Evolutionary conservation across 2,329 filamentous ascomycete species (phyloP), one percentile per base, ranked within the genome.

Genomic region (Fusarium sulawesiense): DNA sequence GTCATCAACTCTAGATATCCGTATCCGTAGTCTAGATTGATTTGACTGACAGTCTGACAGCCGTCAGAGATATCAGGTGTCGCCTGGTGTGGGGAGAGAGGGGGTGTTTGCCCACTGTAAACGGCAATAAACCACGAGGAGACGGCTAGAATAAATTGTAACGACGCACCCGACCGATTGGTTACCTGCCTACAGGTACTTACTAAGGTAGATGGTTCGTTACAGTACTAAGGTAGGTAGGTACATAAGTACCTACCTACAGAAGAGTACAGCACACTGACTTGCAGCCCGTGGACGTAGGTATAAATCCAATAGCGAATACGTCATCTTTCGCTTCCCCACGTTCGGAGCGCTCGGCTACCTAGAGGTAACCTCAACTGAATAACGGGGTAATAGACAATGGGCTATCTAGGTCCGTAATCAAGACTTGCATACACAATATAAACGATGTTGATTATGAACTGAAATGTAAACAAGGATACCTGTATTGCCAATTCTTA

Each of bases 101-200:
- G 20, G 54, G 45, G 16, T 47, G 50, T 37, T 42, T 46, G 27
- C 21, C 23, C 21, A 21, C 67, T 44, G 23, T 44, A 70, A 70
- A 37, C 37, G 46, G 67, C 21, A 68, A 71, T 44, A 47, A 67
- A 37, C 40, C 67, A 70, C 67, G 54, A 68, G 63, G 54, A 68
- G 63, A 66, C 53, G 48, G 32, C 21, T 21, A 29, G 27, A 29
- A 29, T 29, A 57, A 53, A 44, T 41, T n/a, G 66, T 57, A 66
- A 66, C 40, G 44, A 53, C 47, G 29, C 47, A 69, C 44, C 54
- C 47, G 41, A 30, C 27, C 32, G 10, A 34, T 34, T n/a, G 32
- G 23, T 29, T 29, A 46, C 34, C 32, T 40, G 10, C 21, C 18
- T n/a, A 29, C 45, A 42, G 29, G 29, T 30, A 29, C 27, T 29